Evolutionary conservation across 352 stramenopile species (phyloP), one percentile per base, ranked within the genome.

Genomic region (Pythium vanterpoolii): DNA sequence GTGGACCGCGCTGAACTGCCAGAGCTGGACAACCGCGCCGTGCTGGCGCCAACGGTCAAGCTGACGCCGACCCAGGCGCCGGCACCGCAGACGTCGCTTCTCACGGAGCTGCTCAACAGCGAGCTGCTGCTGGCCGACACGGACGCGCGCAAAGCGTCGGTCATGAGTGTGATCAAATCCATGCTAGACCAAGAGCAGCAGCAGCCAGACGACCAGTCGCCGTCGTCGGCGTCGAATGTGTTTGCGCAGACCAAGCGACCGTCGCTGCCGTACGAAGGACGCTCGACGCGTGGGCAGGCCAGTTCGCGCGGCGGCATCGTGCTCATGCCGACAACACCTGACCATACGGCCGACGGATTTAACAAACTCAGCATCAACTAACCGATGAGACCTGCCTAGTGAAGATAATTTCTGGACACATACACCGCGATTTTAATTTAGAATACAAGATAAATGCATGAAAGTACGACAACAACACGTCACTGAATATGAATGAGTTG

Each of bases 81-180:
- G 10, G 16, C 31, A 23, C n/a, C 46, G 19, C 38, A 58, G 51
- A 51, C 64, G 11, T 47, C 63, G 5, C 55, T 75, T 9, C 79
- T 89, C 23, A 71, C 67, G 3, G 65, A 73, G 1, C 50, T 81
- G 14, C 50, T 89, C 11, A 78, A 73, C 27, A 59, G 77, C 52
- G 69, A 77, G 47, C 49, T 73, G 27, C 65, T 71, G 19, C 57
- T 60, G 4, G 73, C 77, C 13, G 55, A 56, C 16, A 59, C 61
- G 14, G 61, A 68, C 21, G 69, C 76, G 43, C 48, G 61, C 34
- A 80, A 74, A 56, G 72, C 70, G 9, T 61, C 74, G 18, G 56
- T 84, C 8, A 77, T 83, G 48, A 72, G 59, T 14, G 73, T 90
- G 5, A 79, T 86, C 49, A 79, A 81, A 49, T 49, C 67, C n/a